phyloP scores from a whole-genome alignment of 164 flowering plant species.

The Brasenia schreberi region DNA sequence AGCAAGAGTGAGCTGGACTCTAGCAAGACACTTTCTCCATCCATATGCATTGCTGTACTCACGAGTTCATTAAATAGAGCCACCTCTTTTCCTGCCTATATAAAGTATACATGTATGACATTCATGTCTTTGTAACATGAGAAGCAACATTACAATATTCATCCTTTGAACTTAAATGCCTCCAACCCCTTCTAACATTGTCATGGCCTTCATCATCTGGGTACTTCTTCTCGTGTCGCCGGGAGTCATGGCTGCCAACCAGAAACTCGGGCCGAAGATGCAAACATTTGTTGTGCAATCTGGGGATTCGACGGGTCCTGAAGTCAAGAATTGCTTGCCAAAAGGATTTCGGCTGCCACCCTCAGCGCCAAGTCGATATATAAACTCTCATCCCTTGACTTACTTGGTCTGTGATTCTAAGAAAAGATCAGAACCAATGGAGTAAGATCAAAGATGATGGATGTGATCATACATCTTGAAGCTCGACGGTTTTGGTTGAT shows the following conservation, averaged over 20 bases:
- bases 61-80: neutral
- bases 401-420: slow-evolving; percentile 11
- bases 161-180: neutral
- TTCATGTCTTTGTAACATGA: neutral
- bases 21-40: neutral
- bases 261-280: neutral
- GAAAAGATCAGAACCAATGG: neutral
- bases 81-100: neutral
- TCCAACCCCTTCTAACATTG: neutral
- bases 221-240: neutral
- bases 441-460: neutral
- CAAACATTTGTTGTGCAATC: neutral
- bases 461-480: too few species aligned
- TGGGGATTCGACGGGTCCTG: slow-evolving; percentile 7
- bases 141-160: neutral
- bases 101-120: neutral
- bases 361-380: slow-evolving; percentile 68
- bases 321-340: slow-evolving; percentile 43
- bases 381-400: slow-evolving; percentile 32
- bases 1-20: neutral
- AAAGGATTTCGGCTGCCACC: slow-evolving; percentile 45
- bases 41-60: neutral
- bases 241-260: neutral
- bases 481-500: too few species aligned
- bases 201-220: neutral